Evolutionary conservation across 2,329 filamentous ascomycete genomes (phyloP), one percentile per base, ranked within the genome.

Genomic region (Claviceps pazoutovae): DNA sequence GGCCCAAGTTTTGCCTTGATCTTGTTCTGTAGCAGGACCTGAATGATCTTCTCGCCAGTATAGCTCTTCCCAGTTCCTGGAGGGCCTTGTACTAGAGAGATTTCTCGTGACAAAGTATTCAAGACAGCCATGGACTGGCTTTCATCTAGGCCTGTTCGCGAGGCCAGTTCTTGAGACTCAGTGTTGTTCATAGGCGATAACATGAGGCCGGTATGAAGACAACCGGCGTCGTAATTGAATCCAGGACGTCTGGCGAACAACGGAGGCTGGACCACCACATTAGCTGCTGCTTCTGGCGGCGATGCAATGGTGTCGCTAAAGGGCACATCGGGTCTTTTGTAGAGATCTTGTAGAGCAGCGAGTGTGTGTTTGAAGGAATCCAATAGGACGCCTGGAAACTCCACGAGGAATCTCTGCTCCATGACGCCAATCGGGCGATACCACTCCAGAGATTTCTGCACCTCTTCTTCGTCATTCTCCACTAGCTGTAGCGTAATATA

Each of bases 21-120:
- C 48, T 69, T 71, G 56, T 73, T 72, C 13, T 61, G 60, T 3
- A 83, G 59, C 5, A 83, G 60, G 0, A 73, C 69, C 54, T 75
- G 74, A 53, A 84, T 74, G n/a, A 86, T 61, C 44, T 74, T 70
- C 2, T 79, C 71, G 2, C 82, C 82, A 0, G 75, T 71, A 56
- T 75, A 85, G 4, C 71, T 76, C 60, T 87, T 87, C 0, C 84
- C 83, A 0, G 83, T 87, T 0, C 84, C 83, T 0, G 83, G 83
- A 0, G 83, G 83, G 0, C 84, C 84, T 65, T 87, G 82, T 11
- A 86, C 82, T 4, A 86, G 67, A 1, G 79, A 74, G 8, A 84
- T 62, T 37, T 72, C 71, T 1, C 72, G 69, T 0, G 69, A 1
- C 0, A 86, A 63, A 2, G 78, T 71, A 17, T 72, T 65, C 0